These are phyloP conservation scores for Xylaria sp. DNA, from an alignment of 2,329 filamentous ascomycete species.

Conservation along the genomic window DNA sequence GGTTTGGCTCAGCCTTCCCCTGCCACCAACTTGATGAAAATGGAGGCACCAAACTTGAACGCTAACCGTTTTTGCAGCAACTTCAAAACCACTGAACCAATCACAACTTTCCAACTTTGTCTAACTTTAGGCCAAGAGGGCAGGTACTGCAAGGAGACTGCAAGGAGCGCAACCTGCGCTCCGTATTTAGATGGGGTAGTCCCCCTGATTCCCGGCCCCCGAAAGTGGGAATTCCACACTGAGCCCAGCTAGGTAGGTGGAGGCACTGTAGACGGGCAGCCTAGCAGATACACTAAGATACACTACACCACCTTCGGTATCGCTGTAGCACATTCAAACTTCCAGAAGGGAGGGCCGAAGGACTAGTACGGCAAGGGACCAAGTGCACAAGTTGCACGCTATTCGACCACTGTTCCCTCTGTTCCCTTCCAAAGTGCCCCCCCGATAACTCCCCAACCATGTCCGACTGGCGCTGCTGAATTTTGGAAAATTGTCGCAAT, in stretches of 20 bases:
- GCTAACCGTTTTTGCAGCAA: constrained; percentile 21
- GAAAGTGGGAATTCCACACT: constrained; percentile 24
- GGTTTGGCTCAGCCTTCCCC: constrained; percentile 23
- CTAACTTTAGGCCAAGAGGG: constrained; percentile 7
- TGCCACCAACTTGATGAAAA: constrained; percentile 9
- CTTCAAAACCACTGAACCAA: constrained; percentile 21
- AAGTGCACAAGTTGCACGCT: too few species aligned
- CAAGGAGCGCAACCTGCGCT: constrained; percentile 22
- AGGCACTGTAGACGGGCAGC: neutral
- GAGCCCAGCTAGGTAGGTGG: constrained; percentile 16
- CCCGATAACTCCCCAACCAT: constrained; percentile 17
- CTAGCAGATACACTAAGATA: neutral
- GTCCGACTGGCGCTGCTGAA: constrained; percentile 22
- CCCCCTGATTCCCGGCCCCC: constrained; percentile 35
- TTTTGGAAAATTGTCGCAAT: constrained; percentile 39
- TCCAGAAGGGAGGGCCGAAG: neutral
- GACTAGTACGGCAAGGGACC: constrained; percentile 1
- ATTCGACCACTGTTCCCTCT: constrained; percentile 12
- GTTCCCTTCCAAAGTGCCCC: neutral
- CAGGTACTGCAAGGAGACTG: constrained; percentile 28
- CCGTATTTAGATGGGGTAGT: constrained; percentile 29
- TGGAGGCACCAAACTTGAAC: constrained; percentile 3
- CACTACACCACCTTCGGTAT: neutral
- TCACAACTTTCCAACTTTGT: constrained; percentile 11
- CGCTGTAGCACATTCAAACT: neutral